Evolutionary conservation across 768 basidiomycete genomes (phyloP), one percentile per base, ranked within the genome.

Genomic region (Nidularia pulvinata): DNA sequence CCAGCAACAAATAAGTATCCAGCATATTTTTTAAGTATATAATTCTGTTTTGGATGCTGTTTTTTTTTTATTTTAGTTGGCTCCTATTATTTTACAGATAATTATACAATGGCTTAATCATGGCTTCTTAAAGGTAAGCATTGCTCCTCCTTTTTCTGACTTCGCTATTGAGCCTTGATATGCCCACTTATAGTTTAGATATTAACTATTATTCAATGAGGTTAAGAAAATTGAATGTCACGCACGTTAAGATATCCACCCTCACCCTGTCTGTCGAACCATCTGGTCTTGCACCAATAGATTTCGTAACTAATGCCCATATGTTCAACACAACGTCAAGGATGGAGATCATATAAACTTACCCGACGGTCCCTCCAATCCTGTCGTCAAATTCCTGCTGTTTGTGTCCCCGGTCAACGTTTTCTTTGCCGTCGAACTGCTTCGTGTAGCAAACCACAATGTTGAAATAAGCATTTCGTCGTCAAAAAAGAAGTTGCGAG

Each of bases 201-300:
- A 7, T 46, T 46, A 9, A 19, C 19, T 7, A 46, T 46, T 19
- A 11, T 46, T 46, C 7, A 46, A 19, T 49, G 53, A 22, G 32
- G 37, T 16, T 25, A 35, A 36, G n/a, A 53, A 35, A 32, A 11
- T 6, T 4, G 14, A 46, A n/a, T n/a, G n/a, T n/a, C 30, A 57
- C 62, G 42, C 44, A 64, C 64, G 47, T 63, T 65, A 13, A 64
- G 47, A 43, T 56, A 63, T 22, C 62, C 62, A 22, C 62, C 64
- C 46, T 65, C 64, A 4, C 62, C 64, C 14, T 56, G 9, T 33
- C 57, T 57, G 7, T 48, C 44, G 54, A 65, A 62, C 2, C 57
- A 56, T 30, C 64, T 62, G 14, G 54, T 49, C 45, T 50, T 55
- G 52, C 59, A 59, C 59, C 59, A 61, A 48, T 65, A 65, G 45